phyloP scores from a whole-genome alignment of 2,329 filamentous ascomycete species.

The Sclerotiophoma versabilis region DNA sequence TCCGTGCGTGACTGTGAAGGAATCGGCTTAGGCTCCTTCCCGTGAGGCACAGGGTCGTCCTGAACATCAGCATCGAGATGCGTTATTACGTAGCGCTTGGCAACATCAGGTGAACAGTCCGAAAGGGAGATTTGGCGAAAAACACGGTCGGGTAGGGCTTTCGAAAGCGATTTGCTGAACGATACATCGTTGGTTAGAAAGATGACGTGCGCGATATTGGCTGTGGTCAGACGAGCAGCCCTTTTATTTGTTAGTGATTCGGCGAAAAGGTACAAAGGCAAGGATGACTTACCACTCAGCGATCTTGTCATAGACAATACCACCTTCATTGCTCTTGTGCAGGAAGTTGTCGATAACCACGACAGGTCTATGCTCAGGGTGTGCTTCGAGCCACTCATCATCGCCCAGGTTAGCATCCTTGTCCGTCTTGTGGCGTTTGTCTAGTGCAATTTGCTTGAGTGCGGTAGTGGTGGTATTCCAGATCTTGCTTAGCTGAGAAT shows the following conservation, averaged over 20 bases:
- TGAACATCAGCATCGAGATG: slow-evolving; percentile 68
- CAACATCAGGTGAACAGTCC: slow-evolving; percentile 82
- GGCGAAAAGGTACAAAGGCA: neutral
- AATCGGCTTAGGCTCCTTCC: slow-evolving; percentile 50
- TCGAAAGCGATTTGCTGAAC: slow-evolving; percentile 85
- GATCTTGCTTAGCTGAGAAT: slow-evolving; percentile 88
- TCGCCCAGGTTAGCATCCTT: slow-evolving; percentile 76
- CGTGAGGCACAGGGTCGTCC: slow-evolving; percentile 50
- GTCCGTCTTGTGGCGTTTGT: slow-evolving; percentile 73
- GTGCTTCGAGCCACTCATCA: slow-evolving; percentile 88
- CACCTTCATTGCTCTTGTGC: slow-evolving; percentile 68
- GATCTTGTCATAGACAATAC: slow-evolving; percentile 60
- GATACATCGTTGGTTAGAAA: slow-evolving; percentile 91
- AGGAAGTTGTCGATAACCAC: slow-evolving; percentile 93
- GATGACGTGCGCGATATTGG: slow-evolving; percentile 91
- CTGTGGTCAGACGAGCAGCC: slow-evolving; percentile 83
- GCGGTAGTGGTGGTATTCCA: slow-evolving; percentile 82
- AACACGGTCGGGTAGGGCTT: slow-evolving; percentile 87
- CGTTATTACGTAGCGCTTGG: slow-evolving; percentile 87
- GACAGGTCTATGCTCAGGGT: slow-evolving; percentile 82
- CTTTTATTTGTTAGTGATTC: slow-evolving; percentile 28
- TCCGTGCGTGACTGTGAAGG: slow-evolving; percentile 61
- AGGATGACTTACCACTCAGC: slow-evolving; percentile 70
- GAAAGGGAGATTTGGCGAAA: slow-evolving; percentile 86
- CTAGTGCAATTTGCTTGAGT: slow-evolving; percentile 77